Evolutionary conservation across 495 filamentous ascomycete genomes (phyloP).

Genomic region (Aspergillus nidulans): DNA sequence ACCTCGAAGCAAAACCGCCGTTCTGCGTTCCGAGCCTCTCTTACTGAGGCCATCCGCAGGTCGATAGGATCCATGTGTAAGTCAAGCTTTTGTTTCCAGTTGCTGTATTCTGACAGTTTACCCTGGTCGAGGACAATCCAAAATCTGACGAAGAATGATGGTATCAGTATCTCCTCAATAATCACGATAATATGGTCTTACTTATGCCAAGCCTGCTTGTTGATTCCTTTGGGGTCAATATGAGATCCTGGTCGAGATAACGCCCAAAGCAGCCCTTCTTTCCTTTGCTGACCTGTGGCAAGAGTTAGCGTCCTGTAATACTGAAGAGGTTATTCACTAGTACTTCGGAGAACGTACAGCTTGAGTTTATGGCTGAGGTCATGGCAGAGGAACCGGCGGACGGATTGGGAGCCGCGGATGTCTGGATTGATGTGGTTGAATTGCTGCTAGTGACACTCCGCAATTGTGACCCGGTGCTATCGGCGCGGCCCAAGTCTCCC

Average conservation of each 20-base stretch:
- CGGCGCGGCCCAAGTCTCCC: conserved; percentile 62
- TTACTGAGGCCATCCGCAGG: conserved; percentile 91
- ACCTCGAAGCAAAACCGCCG: conserved; percentile 97
- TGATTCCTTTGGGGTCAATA: conserved; percentile 88
- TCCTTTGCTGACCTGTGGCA: conserved; percentile 55
- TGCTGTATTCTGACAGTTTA: conserved; percentile 94
- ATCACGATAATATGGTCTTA: conserved; percentile 28
- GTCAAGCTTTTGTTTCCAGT: conserved; percentile 97
- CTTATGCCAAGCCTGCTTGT: conserved; percentile 99
- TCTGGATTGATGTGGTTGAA: conserved; percentile 45
- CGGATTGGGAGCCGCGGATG: conserved; percentile 32
- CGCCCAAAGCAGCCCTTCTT: conserved; percentile 94
- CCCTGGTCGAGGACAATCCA: conserved; percentile 98
- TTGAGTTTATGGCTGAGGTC: conserved; percentile 32
- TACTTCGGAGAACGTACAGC: conserved; percentile 25
- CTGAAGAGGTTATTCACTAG: background rate
- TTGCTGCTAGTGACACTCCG: conserved; percentile 45
- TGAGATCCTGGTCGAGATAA: conserved; percentile 90
- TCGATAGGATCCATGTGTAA: conserved; percentile 98
- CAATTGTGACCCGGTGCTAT: conserved; percentile 67
- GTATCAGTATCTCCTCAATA: background rate
- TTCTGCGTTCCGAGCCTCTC: conserved; percentile 90
- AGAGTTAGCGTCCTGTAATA: conserved; percentile 26
- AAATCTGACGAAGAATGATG: conserved; percentile 54
- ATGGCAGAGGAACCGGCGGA: conserved; percentile 25